Conservation (phyloP, 192 early-diverging fungal species). For the Coemansia sp. region DNA sequence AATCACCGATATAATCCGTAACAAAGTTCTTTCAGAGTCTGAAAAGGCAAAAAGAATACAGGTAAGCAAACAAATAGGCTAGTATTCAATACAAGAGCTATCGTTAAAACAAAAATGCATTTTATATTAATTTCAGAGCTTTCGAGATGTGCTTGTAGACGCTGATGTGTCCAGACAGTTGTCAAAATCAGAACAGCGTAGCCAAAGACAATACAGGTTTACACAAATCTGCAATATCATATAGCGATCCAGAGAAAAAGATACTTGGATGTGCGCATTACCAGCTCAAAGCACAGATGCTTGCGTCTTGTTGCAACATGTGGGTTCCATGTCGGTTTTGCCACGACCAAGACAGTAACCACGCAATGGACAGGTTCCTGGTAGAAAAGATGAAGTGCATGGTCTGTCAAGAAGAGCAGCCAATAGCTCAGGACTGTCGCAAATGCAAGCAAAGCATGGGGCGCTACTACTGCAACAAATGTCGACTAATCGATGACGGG, state of each 20-base stretch:
- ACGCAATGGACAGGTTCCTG: constrained; percentile 66
- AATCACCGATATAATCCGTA: constrained; percentile 22
- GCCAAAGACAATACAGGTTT: neutral
- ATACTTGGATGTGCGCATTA: constrained; percentile 46
- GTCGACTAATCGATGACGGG: constrained; percentile 91
- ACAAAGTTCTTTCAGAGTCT: constrained; percentile 8
- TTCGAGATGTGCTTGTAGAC: too few relatives aligned
- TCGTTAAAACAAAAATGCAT: neutral
- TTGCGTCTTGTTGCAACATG: constrained; percentile 69
- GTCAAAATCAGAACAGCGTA: too few relatives aligned
- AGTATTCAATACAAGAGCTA: neutral
- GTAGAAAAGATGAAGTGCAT: constrained; percentile 90
- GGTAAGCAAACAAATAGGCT: constrained; percentile 10
- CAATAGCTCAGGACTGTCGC: constrained; percentile 69
- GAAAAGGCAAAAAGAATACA: constrained; percentile 26
- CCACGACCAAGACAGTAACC: constrained; percentile 67
- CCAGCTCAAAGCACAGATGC: constrained; percentile 44
- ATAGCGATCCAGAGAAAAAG: constrained; percentile 10
- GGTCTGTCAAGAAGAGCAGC: constrained; percentile 81
- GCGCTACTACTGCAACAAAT: constrained; percentile 82
- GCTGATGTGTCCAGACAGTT: neutral
- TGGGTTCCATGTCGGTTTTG: constrained; percentile 79
- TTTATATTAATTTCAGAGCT: neutral
- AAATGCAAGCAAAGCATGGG: constrained; percentile 66
- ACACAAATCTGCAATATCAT: neutral